A percentile compares a stretch with the other conserved stretches of the same genome.
Evolutionary conservation across 352 stramenopile genomes (phyloP).

Genomic region (Phytophthora pinifolia): DNA sequence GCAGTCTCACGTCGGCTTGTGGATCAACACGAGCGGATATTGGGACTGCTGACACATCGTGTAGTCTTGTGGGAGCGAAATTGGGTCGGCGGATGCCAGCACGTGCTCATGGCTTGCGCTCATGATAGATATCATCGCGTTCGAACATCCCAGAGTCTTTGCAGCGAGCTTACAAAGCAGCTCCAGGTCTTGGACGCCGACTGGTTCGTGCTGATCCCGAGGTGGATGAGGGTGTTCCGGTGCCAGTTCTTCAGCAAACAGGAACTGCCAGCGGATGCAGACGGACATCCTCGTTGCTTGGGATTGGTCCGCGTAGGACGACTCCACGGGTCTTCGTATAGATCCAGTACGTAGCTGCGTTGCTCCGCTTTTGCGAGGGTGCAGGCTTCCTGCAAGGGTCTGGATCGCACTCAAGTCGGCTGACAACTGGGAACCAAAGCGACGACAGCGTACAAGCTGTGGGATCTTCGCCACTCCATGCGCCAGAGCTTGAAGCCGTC

Average conservation of each 20-base stretch:
- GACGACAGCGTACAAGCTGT: slow-evolving; percentile 39
- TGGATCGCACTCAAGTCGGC: slow-evolving; percentile 34
- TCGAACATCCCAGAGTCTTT: slow-evolving; percentile 40
- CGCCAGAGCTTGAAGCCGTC: slow-evolving; percentile 7
- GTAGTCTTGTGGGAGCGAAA: slow-evolving; percentile 39
- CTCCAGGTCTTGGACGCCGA: slow-evolving; percentile 43
- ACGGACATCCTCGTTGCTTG: slow-evolving; percentile 23
- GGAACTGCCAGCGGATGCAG: slow-evolving; percentile 2
- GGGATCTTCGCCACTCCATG: slow-evolving; percentile 26
- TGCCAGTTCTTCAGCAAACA: slow-evolving; percentile 12
- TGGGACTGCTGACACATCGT: slow-evolving; percentile 56
- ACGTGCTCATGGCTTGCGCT: slow-evolving; percentile 39
- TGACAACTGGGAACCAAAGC: slow-evolving; percentile 48
- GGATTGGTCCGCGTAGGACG: slow-evolving; percentile 19
- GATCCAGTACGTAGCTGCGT: slow-evolving; percentile 36
- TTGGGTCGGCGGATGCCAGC: slow-evolving; percentile 36
- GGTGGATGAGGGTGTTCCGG: slow-evolving; percentile 7
- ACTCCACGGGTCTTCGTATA: slow-evolving; percentile 12
- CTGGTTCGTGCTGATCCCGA: slow-evolving; percentile 13
- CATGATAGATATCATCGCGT: slow-evolving; percentile 51
- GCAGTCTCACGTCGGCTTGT: slow-evolving; percentile 59
- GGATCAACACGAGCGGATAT: slow-evolving; percentile 46
- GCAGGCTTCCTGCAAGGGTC: slow-evolving; percentile 22
- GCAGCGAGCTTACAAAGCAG: slow-evolving; percentile 48
- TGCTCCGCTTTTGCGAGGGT: slow-evolving; percentile 34